A percentile compares a stretch with the other conserved stretches of the same genome.
These are phyloP conservation scores for Marchantia paleacea DNA, from an alignment of 225 moss, liverwort and hornwort genomes.

Conservation along the genomic window DNA sequence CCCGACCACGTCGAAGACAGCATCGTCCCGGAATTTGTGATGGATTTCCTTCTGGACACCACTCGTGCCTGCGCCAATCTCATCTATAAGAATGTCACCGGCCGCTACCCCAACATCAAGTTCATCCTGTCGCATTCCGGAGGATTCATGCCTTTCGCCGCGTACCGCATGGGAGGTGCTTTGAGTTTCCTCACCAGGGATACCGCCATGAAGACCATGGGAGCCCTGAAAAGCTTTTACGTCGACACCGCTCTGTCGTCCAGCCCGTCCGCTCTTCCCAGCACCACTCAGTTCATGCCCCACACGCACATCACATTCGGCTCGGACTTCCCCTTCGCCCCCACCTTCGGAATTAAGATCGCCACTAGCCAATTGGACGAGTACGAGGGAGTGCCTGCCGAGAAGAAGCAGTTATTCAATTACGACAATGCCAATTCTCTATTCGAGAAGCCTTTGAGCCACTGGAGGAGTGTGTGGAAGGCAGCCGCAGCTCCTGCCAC, in stretches of 20 bases:
- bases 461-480: constrained; percentile 28
- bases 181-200: constrained; percentile 16
- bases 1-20: constrained; percentile 7
- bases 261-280: constrained; percentile 24
- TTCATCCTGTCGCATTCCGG: constrained; percentile 29
- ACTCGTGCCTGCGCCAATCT: constrained; percentile 26
- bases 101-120: constrained; percentile 29
- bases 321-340: constrained; percentile 30
- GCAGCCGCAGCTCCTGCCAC: neutral
- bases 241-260: constrained; percentile 30
- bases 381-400: neutral
- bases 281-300: constrained; percentile 17
- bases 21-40: neutral
- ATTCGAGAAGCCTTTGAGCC: constrained; percentile 12
- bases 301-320: constrained; percentile 33
- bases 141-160: constrained; percentile 38
- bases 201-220: neutral
- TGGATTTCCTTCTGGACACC: constrained; percentile 31
- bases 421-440: constrained; percentile 20
- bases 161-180: constrained; percentile 29
- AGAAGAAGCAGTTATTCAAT: constrained; percentile 14
- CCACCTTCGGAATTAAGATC: neutral
- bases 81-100: constrained; percentile 7
- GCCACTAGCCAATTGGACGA: constrained; percentile 14
- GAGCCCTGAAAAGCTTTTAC: constrained; percentile 22